These are phyloP conservation scores for Pterocarpus santalinus DNA, from an alignment of 306 rosid genomes.

Conservation along the genomic window DNA sequence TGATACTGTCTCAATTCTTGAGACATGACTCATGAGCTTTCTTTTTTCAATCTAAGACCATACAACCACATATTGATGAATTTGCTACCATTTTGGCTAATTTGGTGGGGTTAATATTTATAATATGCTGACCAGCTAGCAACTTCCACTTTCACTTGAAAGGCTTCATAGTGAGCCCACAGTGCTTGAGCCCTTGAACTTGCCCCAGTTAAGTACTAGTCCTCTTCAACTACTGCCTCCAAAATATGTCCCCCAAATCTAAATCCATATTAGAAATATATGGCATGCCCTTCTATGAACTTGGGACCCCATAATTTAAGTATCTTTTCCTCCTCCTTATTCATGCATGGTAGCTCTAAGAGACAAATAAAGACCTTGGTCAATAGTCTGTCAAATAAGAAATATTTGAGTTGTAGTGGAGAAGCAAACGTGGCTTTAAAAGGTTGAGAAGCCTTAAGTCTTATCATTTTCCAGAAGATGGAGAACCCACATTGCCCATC, in stretches of 20 bases:
- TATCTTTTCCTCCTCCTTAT: slow-evolving; percentile 50
- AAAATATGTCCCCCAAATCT: slow-evolving; percentile 48
- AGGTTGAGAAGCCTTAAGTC: slow-evolving; percentile 41
- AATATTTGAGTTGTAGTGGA: slow-evolving; percentile 54
- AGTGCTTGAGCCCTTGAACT: slow-evolving; percentile 63
- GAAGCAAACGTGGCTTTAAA: slow-evolving; percentile 51
- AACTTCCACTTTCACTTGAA: slow-evolving; percentile 38
- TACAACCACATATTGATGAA: slow-evolving; percentile 15
- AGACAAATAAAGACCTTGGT: slow-evolving; percentile 56
- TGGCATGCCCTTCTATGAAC: slow-evolving; percentile 42
- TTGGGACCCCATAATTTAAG: slow-evolving; percentile 47
- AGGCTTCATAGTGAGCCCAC: slow-evolving; percentile 39
- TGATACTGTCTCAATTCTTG: slow-evolving; percentile 23
- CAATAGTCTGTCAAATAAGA: slow-evolving; percentile 65
- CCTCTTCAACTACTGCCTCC: slow-evolving; percentile 49
- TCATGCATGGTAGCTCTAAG: slow-evolving; percentile 64
- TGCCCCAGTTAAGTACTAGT: slow-evolving; percentile 48
- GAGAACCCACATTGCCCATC: slow-evolving; percentile 63
- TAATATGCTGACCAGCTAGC: slow-evolving; percentile 31
- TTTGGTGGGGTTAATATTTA: slow-evolving; percentile 11
- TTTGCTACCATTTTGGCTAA: slow-evolving; percentile 20
- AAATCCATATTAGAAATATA: slow-evolving; percentile 32
- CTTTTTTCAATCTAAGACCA: not conserved
- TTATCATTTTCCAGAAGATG: slow-evolving; percentile 48
- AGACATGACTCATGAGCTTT: slow-evolving; percentile 11